Percentiles rank a stretch among this genome's conserved stretches.
These are phyloP conservation scores for Argentina anserina DNA, from an alignment of 306 rosid genomes.

Conservation along the genomic window DNA sequence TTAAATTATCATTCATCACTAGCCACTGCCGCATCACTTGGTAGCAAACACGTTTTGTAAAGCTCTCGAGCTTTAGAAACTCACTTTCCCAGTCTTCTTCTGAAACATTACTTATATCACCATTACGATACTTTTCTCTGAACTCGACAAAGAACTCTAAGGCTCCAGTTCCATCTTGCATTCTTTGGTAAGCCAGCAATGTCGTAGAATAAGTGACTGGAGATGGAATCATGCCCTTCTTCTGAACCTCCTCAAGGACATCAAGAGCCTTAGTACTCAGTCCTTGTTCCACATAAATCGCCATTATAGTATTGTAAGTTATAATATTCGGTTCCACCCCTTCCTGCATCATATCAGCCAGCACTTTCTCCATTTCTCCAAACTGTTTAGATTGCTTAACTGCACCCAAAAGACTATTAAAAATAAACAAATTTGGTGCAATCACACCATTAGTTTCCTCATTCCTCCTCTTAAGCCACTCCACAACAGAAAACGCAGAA, in stretches of 20 bases:
- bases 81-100: constrained; percentile 72
- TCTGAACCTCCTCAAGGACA: constrained; percentile 58
- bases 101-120: constrained; percentile 53
- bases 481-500: constrained; percentile 63
- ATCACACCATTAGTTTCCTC: constrained; percentile 49
- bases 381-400: constrained; percentile 64
- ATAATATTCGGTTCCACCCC: constrained; percentile 63
- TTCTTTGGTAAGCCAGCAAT: constrained; percentile 63
- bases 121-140: constrained; percentile 56
- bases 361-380: constrained; percentile 50
- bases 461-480: constrained; percentile 79
- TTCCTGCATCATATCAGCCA: constrained; percentile 61
- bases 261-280: constrained; percentile 48
- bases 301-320: constrained; percentile 79
- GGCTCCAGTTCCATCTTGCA: constrained; percentile 84
- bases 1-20: constrained; percentile 43
- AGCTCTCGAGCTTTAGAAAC: constrained; percentile 59
- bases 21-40: constrained; percentile 94
- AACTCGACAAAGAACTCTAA: constrained; percentile 57
- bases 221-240: constrained; percentile 61
- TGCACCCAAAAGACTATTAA: constrained; percentile 76
- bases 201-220: constrained; percentile 75
- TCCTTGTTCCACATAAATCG: constrained; percentile 69
- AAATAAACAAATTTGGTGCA: constrained; percentile 68
- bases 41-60: constrained; percentile 74